These are phyloP conservation scores for Zygnema circumcarinatum DNA, from an alignment of 139 green algal genomes.

Conservation along the genomic window DNA sequence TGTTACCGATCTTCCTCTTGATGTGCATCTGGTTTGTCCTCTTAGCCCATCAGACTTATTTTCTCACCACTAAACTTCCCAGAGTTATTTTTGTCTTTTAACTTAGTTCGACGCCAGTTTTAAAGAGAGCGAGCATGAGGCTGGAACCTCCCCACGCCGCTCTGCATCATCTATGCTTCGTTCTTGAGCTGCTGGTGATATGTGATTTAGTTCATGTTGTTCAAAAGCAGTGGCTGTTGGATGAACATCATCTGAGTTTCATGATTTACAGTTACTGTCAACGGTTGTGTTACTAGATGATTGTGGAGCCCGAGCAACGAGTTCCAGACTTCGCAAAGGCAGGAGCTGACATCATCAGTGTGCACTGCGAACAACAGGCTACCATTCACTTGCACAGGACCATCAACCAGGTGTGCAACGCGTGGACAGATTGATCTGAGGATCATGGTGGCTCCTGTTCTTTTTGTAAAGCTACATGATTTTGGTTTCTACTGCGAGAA, in stretches of 20 bases:
- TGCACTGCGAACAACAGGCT: slow-evolving; percentile 87
- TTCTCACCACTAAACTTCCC: neutral
- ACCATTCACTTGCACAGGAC: slow-evolving; percentile 96
- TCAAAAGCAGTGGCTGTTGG: no score
- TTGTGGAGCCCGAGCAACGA: slow-evolving; percentile 97
- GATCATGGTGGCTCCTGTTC: neutral
- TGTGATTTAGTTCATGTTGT: no score
- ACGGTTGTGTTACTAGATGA: no score
- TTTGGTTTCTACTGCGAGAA: slow-evolving; percentile 9
- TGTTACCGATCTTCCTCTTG: slow-evolving; percentile 93
- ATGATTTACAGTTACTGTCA: no score
- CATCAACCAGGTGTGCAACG: slow-evolving; percentile 82
- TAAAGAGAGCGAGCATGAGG: no score
- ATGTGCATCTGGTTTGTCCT: slow-evolving; percentile 81
- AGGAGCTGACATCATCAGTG: slow-evolving; percentile 97
- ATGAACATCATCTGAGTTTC: no score
- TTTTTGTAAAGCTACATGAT: slow-evolving; percentile 20
- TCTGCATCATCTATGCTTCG: no score
- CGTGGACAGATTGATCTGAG: neutral
- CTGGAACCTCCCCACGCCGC: no score
- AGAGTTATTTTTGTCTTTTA: neutral
- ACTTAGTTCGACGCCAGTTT: no score
- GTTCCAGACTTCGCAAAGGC: slow-evolving; percentile 95
- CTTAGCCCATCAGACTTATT: slow-evolving; percentile 62
- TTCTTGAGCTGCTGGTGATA: no score